A percentile compares a stretch with the other conserved stretches of the same genome.
These are phyloP conservation scores for Phialemonium atrogriseum DNA, from an alignment of 2,329 filamentous ascomycete species.

Conservation along the genomic window DNA sequence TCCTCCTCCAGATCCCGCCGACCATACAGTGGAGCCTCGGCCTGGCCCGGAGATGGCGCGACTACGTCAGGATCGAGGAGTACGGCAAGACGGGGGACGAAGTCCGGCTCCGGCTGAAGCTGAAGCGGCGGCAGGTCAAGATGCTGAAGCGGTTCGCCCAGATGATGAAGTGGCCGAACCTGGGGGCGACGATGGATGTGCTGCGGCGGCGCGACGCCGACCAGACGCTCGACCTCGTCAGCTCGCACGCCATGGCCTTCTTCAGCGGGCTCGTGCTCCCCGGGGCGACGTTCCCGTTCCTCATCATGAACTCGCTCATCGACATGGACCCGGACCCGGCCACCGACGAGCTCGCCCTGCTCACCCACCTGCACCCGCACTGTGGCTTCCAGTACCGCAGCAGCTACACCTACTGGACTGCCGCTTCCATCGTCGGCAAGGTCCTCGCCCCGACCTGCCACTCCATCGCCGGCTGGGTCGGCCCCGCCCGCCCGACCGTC, in stretches of 20 bases:
- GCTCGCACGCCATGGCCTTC: constrained; percentile 68
- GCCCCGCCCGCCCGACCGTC: constrained; percentile 58
- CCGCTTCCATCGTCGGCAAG: constrained; percentile 64
- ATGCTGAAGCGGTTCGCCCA: constrained; percentile 61
- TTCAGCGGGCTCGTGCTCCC: constrained; percentile 68
- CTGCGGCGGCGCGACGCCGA: constrained; percentile 53
- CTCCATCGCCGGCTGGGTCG: constrained; percentile 65
- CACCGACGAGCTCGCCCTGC: constrained; percentile 54
- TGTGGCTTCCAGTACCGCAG: constrained; percentile 69
- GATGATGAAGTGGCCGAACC: constrained; percentile 71
- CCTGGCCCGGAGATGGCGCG: constrained; percentile 64
- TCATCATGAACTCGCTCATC: constrained; percentile 71
- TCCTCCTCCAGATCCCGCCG: constrained; percentile 58
- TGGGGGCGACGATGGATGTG: constrained; percentile 53
- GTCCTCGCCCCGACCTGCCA: constrained; percentile 66
- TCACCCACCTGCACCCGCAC: constrained; percentile 60
- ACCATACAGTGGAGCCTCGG: constrained; percentile 66
- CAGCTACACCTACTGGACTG: constrained; percentile 70
- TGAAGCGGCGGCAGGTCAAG: constrained; percentile 60
- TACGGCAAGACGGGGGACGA: constrained; percentile 45
- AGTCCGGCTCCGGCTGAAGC: constrained; percentile 55
- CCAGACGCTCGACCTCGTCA: constrained; percentile 48
- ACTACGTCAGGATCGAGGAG: constrained; percentile 59
- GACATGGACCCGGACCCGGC: constrained; percentile 65
- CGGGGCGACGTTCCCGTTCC: constrained; percentile 60